Evolutionary conservation across 1,284 basidiomycete species (phyloP), one percentile per base, ranked within the genome.

Genomic region (Bondarzewia mesenterica): DNA sequence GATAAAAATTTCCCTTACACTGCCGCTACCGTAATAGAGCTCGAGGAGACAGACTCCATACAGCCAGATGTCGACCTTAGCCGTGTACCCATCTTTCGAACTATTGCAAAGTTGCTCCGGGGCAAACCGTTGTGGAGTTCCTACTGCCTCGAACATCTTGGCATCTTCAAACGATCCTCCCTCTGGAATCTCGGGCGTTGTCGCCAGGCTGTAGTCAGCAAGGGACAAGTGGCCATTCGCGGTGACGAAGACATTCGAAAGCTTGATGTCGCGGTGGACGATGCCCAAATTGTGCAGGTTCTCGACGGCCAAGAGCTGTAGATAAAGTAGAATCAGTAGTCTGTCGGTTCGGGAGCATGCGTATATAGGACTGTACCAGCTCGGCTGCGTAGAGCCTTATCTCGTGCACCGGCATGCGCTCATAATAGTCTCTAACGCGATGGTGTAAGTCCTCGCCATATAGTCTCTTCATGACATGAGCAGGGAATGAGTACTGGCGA

Each of bases 241-340:
- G 18, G 20, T 35, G 25, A 52, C 25, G 39, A 49, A 45, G 39
- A 52, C 32, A 18, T 52, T 52, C 22, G 42, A 39, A 7, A 48
- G 47, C 38, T 52, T 52, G 40, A 49, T 40, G 29, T 52, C 48
- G 7, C 48, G 44, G 35, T 52, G 48, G 14, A 52, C 41, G 14
- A 49, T n/a, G 18, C 44, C 44, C 15, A 12, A 44, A 25, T 46
- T 42, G 25, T 49, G 50, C 18, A 49, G 25, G 18, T 32, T 21
- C 39, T 49, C 47, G 7, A 49, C 46, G 27, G 48, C 50, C 20
- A 52, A 40, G 12, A 49, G 36, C 50, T 52, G 37, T n/a, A n/a
- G n/a, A n/a, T 5, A 37, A 18, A n/a, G 22, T 15, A 4, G 18
- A 29, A 16, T 23, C 18, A 20, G 44, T 42, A 20, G 27, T 44